Evolutionary conservation across 345 rosid genomes (phyloP).

Genomic region (Capsella bursapastoris): DNA sequence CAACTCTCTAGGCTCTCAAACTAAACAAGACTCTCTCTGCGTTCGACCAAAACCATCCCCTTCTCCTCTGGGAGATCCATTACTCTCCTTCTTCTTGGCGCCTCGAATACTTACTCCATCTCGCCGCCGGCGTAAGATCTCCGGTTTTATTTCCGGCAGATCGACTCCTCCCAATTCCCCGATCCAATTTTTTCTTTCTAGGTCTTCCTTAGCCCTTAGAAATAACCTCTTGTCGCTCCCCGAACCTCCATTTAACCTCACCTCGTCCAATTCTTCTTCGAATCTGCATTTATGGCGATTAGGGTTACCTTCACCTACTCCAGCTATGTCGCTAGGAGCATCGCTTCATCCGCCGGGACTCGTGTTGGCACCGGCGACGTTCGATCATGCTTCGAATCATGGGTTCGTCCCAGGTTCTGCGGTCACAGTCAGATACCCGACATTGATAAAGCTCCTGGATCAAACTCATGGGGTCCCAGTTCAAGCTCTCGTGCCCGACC

Average conservation of each 20-base stretch:
- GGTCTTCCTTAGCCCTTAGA: conserved; percentile 31
- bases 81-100: conserved; percentile 16
- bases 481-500: conserved; percentile 30
- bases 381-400: conserved; percentile 59
- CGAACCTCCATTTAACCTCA: conserved; percentile 43
- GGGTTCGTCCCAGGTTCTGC: conserved; percentile 56
- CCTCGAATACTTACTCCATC: neutral
- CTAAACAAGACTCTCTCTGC: neutral
- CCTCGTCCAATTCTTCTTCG: conserved; percentile 46
- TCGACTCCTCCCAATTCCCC: conserved; percentile 25
- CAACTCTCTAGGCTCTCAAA: too few relatives aligned
- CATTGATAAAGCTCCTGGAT: conserved; percentile 40
- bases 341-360: conserved; percentile 57
- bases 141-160: conserved; percentile 27
- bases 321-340: conserved; percentile 62
- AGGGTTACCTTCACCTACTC: conserved; percentile 72
- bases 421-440: conserved; percentile 51
- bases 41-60: neutral
- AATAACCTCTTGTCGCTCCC: conserved; percentile 29
- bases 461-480: conserved; percentile 7
- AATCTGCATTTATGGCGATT: conserved; percentile 63
- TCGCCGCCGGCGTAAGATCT: conserved; percentile 34
- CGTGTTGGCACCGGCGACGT: conserved; percentile 57
- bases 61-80: conserved; percentile 28
- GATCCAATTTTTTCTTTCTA: conserved; percentile 26